Percentiles rank a stretch among this genome's conserved stretches.
Evolutionary conservation across 2,329 filamentous ascomycete species (phyloP).

Genomic region (Calonectria leucothoes): DNA sequence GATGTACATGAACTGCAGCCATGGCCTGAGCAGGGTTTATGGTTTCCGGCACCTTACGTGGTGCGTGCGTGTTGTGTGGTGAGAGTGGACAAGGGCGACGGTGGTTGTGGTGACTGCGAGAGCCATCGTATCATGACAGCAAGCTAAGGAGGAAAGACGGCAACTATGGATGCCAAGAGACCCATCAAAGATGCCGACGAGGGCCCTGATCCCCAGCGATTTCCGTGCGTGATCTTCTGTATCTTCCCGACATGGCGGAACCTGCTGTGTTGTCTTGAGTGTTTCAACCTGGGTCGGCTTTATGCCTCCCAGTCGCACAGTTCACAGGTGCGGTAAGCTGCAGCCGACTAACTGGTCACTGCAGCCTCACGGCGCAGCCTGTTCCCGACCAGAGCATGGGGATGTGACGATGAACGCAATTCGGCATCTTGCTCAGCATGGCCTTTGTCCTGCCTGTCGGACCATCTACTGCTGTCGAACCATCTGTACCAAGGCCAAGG

Average conservation of each 20-base stretch:
- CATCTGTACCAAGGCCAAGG: neutral
- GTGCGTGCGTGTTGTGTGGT: conserved; percentile 21
- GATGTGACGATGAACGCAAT: conserved; percentile 7
- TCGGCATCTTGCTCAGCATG: conserved; percentile 9
- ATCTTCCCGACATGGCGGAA: neutral
- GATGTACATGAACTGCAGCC: conserved; percentile 40
- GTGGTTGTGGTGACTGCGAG: conserved; percentile 11
- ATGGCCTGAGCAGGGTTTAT: conserved; percentile 35
- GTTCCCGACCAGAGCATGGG: neutral
- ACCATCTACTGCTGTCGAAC: conserved; percentile 5
- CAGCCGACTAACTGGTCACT: conserved; percentile 18
- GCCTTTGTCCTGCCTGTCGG: neutral
- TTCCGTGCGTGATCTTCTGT: neutral
- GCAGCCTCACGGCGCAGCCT: conserved; percentile 17
- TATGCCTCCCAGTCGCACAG: neutral
- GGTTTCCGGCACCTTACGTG: conserved; percentile 4
- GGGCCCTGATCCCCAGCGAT: neutral
- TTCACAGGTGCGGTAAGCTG: conserved; percentile 14
- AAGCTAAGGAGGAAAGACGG: neutral
- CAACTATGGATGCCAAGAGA: neutral
- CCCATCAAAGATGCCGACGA: neutral
- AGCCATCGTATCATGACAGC: conserved; percentile 12
- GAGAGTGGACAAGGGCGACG: neutral
- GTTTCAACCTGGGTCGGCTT: conserved; percentile 18
- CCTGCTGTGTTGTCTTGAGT: neutral